A percentile compares a stretch with the other conserved stretches of the same genome.
These are phyloP conservation scores for Yamadazyma mexicana DNA, from an alignment of 1,139 yeast species.

Conservation along the genomic window DNA sequence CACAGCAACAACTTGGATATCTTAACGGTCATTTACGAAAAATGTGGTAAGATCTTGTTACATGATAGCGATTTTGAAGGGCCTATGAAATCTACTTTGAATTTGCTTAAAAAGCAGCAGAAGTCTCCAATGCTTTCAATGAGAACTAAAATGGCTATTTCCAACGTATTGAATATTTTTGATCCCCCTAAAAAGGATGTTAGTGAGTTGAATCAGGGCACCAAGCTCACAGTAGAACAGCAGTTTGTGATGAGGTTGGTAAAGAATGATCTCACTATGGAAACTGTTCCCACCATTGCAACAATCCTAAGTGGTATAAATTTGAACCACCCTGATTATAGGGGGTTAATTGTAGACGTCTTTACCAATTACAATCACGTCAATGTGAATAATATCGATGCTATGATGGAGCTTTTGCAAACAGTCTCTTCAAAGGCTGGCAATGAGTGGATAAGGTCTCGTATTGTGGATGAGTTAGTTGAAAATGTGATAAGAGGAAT, in stretches of 20 bases:
- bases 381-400: slow-evolving; percentile 56
- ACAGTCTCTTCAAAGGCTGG: slow-evolving; percentile 33
- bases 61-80: slow-evolving; percentile 60
- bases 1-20: slow-evolving; percentile 63
- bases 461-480: slow-evolving; percentile 61
- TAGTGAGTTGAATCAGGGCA: slow-evolving; percentile 11
- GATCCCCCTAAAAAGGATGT: slow-evolving; percentile 53
- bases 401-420: slow-evolving; percentile 50
- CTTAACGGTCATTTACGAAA: slow-evolving; percentile 66
- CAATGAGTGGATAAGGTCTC: slow-evolving; percentile 34
- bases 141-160: slow-evolving; percentile 60
- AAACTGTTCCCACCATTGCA: slow-evolving; percentile 35
- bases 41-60: slow-evolving; percentile 68
- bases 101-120: slow-evolving; percentile 51
- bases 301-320: slow-evolving; percentile 46
- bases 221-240: slow-evolving; percentile 38
- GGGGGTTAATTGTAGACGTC: slow-evolving; percentile 44
- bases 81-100: slow-evolving; percentile 65
- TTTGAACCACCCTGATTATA: slow-evolving; percentile 45
- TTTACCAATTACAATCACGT: slow-evolving; percentile 65
- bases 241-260: slow-evolving; percentile 52
- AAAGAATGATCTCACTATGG: slow-evolving; percentile 47
- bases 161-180: slow-evolving; percentile 57
- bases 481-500: slow-evolving; percentile 67
- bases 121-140: slow-evolving; percentile 52